Evolutionary conservation across 768 basidiomycete genomes (phyloP).

Genomic region (Podaxis sp.): DNA sequence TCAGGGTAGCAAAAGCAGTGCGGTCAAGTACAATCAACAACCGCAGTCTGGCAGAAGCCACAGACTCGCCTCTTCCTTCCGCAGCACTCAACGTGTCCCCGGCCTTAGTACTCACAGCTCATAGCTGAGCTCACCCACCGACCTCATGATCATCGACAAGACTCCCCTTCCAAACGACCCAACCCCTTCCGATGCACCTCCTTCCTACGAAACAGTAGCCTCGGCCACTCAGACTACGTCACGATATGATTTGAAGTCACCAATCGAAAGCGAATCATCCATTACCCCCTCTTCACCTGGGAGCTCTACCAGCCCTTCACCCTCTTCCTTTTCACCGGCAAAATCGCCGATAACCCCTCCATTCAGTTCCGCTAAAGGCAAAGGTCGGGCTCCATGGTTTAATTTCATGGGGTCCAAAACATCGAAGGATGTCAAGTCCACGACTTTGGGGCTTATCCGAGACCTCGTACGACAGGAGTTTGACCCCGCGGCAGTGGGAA

Average conservation of each 20-base stretch:
- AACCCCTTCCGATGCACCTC: conserved; percentile 36
- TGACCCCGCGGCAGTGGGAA: conserved; percentile 31
- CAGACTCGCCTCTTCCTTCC: background rate
- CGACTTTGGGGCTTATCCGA: conserved; percentile 52
- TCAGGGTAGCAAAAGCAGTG: too few species aligned
- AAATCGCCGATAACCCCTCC: conserved; percentile 8
- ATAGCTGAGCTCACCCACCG: background rate
- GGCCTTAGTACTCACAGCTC: background rate
- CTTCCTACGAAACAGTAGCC: conserved; percentile 34
- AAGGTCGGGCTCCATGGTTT: conserved; percentile 34
- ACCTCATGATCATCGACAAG: conserved; percentile 23
- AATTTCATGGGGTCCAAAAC: conserved; percentile 32
- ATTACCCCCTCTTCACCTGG: background rate
- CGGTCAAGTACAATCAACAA: background rate
- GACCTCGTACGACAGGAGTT: conserved; percentile 49
- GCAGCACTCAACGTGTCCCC: background rate
- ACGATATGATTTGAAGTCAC: conserved; percentile 3
- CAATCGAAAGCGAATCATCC: background rate
- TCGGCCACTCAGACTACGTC: background rate
- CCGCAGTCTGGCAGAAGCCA: background rate
- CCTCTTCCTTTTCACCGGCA: conserved; percentile 9
- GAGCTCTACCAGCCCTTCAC: conserved; percentile 10
- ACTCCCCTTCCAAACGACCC: conserved; percentile 35
- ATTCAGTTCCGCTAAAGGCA: conserved; percentile 26
- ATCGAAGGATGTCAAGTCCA: conserved; percentile 48